These are phyloP conservation scores for Chytridium lagenaria DNA, from an alignment of 371 early-diverging fungal species.

Conservation along the genomic window DNA sequence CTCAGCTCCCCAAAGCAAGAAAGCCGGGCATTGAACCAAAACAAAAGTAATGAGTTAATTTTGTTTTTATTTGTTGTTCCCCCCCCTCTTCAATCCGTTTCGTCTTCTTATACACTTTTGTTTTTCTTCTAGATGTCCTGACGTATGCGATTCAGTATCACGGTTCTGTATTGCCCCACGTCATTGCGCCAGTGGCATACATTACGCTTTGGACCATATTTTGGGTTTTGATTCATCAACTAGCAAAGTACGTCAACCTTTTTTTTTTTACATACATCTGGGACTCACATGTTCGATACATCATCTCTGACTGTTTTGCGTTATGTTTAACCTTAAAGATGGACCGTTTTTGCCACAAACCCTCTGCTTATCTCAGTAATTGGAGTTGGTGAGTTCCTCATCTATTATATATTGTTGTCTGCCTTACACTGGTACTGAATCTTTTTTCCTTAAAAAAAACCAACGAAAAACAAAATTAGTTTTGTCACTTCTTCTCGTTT, in stretches of 20 bases:
- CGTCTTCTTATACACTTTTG: background rate
- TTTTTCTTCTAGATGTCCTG: background rate
- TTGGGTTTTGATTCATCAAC: slow-evolving; percentile 35
- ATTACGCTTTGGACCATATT: slow-evolving; percentile 37
- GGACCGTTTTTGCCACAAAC: slow-evolving; percentile 6
- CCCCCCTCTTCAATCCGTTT: background rate
- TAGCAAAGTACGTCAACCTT: background rate
- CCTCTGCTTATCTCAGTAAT: slow-evolving; percentile 14
- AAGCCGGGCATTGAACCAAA: background rate
- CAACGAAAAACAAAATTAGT: slow-evolving; percentile 9
- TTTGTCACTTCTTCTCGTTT: slow-evolving; percentile 72
- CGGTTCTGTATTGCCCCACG: slow-evolving; percentile 41
- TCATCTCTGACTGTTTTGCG: no score
- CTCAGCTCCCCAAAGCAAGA: background rate
- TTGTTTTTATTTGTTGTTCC: background rate
- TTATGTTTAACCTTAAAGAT: slow-evolving; percentile 4
- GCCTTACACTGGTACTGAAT: background rate
- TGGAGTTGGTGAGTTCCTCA: slow-evolving; percentile 11
- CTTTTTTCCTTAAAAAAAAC: background rate
- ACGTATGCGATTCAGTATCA: background rate
- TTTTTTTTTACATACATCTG: background rate
- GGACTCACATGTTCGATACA: background rate
- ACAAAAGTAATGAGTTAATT: background rate
- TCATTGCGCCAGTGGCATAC: slow-evolving; percentile 26
- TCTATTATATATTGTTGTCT: no score